A percentile compares a stretch with the other conserved stretches of the same genome.
These are phyloP conservation scores for Acorus calamus DNA, from an alignment of 106 monocot species.

Conservation along the genomic window DNA sequence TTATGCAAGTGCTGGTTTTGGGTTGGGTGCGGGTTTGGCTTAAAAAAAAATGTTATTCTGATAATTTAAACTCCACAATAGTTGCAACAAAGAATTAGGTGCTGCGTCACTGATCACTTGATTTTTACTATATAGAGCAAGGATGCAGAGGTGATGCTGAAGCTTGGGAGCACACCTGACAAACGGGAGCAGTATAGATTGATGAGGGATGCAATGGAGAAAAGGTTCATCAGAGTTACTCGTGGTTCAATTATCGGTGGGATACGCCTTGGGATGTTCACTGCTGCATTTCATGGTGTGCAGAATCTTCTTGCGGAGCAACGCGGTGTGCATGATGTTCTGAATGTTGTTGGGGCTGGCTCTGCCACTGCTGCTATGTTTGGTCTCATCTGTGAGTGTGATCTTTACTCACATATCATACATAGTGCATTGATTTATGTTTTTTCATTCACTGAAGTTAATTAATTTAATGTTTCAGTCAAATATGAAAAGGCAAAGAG, in stretches of 20 bases:
- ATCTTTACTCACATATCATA: too few relatives aligned
- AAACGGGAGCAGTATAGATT: conserved; percentile 93
- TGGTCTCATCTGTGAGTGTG: conserved; percentile 72
- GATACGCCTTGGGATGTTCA: conserved; percentile 90
- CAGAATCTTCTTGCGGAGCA: conserved; percentile 72
- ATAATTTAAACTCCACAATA: too few relatives aligned
- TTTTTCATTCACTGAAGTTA: too few relatives aligned
- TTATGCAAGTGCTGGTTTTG: too few relatives aligned
- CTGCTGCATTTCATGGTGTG: conserved; percentile 67
- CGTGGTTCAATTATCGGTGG: conserved; percentile 88
- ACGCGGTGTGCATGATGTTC: conserved; percentile 84
- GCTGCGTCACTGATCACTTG: not conserved
- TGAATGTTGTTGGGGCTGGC: conserved; percentile 88
- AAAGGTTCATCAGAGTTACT: conserved; percentile 70
- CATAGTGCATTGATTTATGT: too few relatives aligned
- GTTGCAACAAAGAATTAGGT: not conserved
- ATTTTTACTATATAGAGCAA: conserved; percentile 55
- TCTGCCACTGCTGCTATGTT: conserved; percentile 87
- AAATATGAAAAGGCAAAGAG: too few relatives aligned
- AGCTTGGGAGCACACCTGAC: conserved; percentile 89
- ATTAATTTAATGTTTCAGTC: too few relatives aligned
- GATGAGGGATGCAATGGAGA: conserved; percentile 99
- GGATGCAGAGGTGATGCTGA: conserved; percentile 96
- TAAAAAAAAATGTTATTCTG: too few relatives aligned
- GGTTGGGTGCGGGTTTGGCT: too few relatives aligned